Percentiles rank a stretch among this genome's conserved stretches.
These are phyloP conservation scores for Blastocystis sp. DNA, from an alignment of 352 stramenopile genomes.

Conservation along the genomic window DNA sequence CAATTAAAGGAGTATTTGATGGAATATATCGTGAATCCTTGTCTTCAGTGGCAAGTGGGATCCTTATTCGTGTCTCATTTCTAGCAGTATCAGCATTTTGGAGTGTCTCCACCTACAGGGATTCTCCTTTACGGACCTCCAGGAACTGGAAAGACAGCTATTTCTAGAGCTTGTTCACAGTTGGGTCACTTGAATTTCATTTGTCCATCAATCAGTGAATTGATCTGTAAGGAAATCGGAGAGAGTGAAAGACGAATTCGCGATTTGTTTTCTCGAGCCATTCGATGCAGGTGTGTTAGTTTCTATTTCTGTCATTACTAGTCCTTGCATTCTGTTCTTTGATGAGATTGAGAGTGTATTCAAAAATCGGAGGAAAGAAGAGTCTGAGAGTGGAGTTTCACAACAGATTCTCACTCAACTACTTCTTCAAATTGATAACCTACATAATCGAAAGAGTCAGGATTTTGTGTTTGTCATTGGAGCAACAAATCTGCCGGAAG, in stretches of 20 bases:
- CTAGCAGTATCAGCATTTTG: constrained; percentile 4
- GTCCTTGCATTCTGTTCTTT: constrained; percentile 54
- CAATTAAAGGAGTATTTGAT: neutral
- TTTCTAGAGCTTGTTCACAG: constrained; percentile 17
- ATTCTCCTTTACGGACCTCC: constrained; percentile 41
- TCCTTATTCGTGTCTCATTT: neutral
- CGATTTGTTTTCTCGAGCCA: constrained; percentile 1
- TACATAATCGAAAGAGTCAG: neutral
- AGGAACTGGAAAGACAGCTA: constrained; percentile 38
- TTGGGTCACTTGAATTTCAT: constrained; percentile 53
- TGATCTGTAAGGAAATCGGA: constrained; percentile 38
- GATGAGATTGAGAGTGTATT: constrained; percentile 53
- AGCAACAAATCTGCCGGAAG: constrained; percentile 34
- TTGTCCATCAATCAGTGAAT: constrained; percentile 24
- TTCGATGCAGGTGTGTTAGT: neutral
- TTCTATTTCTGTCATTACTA: neutral
- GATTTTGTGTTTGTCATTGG: constrained; percentile 45
- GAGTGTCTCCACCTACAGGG: neutral
- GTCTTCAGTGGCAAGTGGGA: constrained; percentile 4
- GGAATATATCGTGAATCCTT: constrained; percentile 22
- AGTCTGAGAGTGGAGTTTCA: neutral
- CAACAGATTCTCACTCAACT: constrained; percentile 27
- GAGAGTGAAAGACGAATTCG: constrained; percentile 47
- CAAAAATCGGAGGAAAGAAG: constrained; percentile 9
- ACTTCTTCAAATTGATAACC: constrained; percentile 11